Conservation (phyloP, 2,329 filamentous ascomycete species). For the Talaromyces sp. region DNA sequence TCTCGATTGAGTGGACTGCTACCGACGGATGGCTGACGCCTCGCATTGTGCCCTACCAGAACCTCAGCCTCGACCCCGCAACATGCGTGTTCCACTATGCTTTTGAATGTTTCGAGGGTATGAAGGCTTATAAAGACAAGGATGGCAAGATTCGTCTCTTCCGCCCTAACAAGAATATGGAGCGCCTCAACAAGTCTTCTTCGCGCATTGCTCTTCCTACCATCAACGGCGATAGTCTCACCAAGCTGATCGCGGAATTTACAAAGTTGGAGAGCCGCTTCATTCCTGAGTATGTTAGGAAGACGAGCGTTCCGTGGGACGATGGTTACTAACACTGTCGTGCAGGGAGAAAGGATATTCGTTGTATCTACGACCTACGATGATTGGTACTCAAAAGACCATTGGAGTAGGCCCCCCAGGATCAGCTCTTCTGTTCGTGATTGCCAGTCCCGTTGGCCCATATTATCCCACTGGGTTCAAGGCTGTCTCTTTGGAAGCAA, state of each 20-base stretch:
- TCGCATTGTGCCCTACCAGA: slow-evolving; percentile 88
- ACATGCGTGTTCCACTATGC: slow-evolving; percentile 98
- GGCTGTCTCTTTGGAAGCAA: slow-evolving; percentile 90
- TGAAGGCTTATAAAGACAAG: slow-evolving; percentile 97
- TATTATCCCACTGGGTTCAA: slow-evolving; percentile 99
- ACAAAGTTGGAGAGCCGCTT: slow-evolving; percentile 80
- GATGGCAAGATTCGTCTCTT: slow-evolving; percentile 78
- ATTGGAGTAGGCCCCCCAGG: slow-evolving; percentile 90
- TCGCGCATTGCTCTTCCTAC: slow-evolving; percentile 89
- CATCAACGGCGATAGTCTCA: slow-evolving; percentile 70
- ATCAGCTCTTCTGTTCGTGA: slow-evolving; percentile 87
- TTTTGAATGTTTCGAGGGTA: slow-evolving; percentile 96
- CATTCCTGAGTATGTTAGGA: slow-evolving; percentile 65
- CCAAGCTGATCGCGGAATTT: slow-evolving; percentile 75
- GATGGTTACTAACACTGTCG: neutral
- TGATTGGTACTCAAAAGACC: slow-evolving; percentile 95
- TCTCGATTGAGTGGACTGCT: slow-evolving; percentile 88
- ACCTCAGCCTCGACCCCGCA: slow-evolving; percentile 91
- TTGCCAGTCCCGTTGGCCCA: slow-evolving; percentile 91
- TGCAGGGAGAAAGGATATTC: slow-evolving; percentile 71
- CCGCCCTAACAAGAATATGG: slow-evolving; percentile 95
- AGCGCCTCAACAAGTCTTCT: slow-evolving; percentile 83
- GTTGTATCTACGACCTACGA: slow-evolving; percentile 88
- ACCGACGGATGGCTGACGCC: slow-evolving; percentile 77
- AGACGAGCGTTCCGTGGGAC: neutral